Conservation (phyloP, 441 rosid genomes). For the Isatis lusitanica region DNA sequence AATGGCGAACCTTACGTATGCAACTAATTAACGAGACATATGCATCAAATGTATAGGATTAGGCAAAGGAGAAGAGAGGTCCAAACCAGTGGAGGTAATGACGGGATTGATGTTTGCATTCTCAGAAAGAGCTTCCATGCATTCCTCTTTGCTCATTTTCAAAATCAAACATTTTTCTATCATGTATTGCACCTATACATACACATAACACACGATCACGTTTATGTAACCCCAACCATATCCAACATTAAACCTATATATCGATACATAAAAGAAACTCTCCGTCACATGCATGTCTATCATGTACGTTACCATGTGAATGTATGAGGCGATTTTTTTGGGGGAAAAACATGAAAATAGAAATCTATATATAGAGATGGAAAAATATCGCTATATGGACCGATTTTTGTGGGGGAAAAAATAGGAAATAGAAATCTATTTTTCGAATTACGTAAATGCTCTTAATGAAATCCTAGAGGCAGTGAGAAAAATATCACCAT, state of each 20-base stretch:
- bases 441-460: too few relatives aligned
- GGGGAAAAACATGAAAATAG: too few relatives aligned
- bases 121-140: neutral
- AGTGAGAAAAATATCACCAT: too few relatives aligned
- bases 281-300: neutral
- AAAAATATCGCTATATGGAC: too few relatives aligned
- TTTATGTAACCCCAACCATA: neutral
- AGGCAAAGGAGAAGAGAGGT: neutral
- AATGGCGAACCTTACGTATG: too few relatives aligned
- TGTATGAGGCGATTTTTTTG: neutral
- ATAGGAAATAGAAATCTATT: too few relatives aligned
- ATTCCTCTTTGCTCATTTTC: conserved; percentile 1
- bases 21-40: neutral
- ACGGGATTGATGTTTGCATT: conserved; percentile 1
- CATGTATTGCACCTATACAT: neutral
- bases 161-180: neutral
- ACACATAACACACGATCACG: neutral
- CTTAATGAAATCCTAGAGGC: too few relatives aligned
- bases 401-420: too few relatives aligned
- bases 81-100: neutral
- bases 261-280: neutral
- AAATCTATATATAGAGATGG: too few relatives aligned
- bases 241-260: neutral
- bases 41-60: neutral
- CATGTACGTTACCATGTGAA: neutral